These are phyloP conservation scores for Clarireedia homoeocarpa DNA, from an alignment of 2,329 filamentous ascomycete species.

Conservation along the genomic window DNA sequence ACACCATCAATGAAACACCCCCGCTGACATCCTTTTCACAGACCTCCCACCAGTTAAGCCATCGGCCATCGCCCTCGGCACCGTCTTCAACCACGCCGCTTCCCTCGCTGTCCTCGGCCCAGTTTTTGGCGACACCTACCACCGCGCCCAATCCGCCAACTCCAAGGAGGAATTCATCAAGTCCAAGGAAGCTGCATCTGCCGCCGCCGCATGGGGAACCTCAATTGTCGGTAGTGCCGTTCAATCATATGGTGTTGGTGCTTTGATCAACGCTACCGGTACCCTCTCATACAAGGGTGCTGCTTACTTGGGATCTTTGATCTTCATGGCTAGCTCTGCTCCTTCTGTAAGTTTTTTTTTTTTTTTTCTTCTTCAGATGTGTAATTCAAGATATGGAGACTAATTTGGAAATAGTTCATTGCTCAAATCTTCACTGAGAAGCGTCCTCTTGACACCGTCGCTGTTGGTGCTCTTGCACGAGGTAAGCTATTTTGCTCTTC, in stretches of 20 bases:
- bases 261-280: slow-evolving; percentile 88
- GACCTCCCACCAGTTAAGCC: slow-evolving; percentile 84
- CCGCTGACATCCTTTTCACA: slow-evolving; percentile 8
- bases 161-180: slow-evolving; percentile 94
- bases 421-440: slow-evolving; percentile 85
- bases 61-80: slow-evolving; percentile 93
- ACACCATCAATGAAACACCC: background rate
- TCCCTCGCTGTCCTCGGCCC: slow-evolving; percentile 83
- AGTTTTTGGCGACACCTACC: slow-evolving; percentile 90
- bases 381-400: background rate
- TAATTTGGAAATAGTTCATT: slow-evolving; percentile 55
- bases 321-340: slow-evolving; percentile 87
- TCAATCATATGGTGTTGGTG: slow-evolving; percentile 83
- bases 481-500: slow-evolving; percentile 1
- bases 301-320: slow-evolving; percentile 81
- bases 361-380: no score
- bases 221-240: slow-evolving; percentile 82
- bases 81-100: slow-evolving; percentile 87
- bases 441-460: slow-evolving; percentile 82
- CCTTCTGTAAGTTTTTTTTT: slow-evolving; percentile 60
- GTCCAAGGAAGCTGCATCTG: slow-evolving; percentile 84
- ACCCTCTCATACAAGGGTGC: slow-evolving; percentile 96
- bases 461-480: slow-evolving; percentile 75
- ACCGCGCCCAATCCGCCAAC: slow-evolving; percentile 84
- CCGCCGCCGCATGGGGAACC: slow-evolving; percentile 83